Percentiles rank a stretch among this genome's conserved stretches.
phyloP scores from a whole-genome alignment of 495 filamentous ascomycete species.

The Letharia columbiana region DNA sequence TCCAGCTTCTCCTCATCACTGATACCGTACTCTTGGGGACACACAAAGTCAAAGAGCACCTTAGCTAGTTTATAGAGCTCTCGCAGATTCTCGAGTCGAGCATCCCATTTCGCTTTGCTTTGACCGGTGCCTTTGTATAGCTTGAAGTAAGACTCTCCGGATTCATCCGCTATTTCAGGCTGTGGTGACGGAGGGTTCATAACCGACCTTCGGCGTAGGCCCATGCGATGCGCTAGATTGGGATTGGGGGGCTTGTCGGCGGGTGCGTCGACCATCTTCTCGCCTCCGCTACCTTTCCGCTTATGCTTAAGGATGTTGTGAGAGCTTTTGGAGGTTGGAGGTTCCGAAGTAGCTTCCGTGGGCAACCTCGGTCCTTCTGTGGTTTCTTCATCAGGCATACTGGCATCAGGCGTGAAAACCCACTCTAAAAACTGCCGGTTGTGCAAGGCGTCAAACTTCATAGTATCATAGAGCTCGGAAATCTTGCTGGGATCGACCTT shows the following conservation, averaged over 20 bases:
- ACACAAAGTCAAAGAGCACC: slow-evolving; percentile 95
- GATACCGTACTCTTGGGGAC: slow-evolving; percentile 96
- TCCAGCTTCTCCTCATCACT: slow-evolving; percentile 90
- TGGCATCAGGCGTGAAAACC: slow-evolving; percentile 79
- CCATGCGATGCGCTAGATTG: slow-evolving; percentile 41
- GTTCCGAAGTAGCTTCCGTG: slow-evolving; percentile 24
- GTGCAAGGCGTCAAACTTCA: slow-evolving; percentile 98
- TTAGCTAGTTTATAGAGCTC: slow-evolving; percentile 91
- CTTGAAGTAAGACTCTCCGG: slow-evolving; percentile 70
- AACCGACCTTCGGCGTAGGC: slow-evolving; percentile 37
- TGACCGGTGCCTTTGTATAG: slow-evolving; percentile 69
- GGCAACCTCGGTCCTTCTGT: slow-evolving; percentile 27
- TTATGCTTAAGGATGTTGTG: slow-evolving; percentile 12
- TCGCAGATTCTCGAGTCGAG: slow-evolving; percentile 73
- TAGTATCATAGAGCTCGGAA: slow-evolving; percentile 94
- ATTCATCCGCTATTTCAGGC: slow-evolving; percentile 36
- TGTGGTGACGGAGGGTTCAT: slow-evolving; percentile 40
- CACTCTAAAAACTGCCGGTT: slow-evolving; percentile 96
- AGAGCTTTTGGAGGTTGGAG: slow-evolving; percentile 5
- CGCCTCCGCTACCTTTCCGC: slow-evolving; percentile 18
- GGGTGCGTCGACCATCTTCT: slow-evolving; percentile 31
- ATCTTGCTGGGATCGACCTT: slow-evolving; percentile 98
- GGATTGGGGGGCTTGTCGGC: slow-evolving; percentile 26
- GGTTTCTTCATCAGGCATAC: slow-evolving; percentile 54
- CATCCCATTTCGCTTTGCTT: slow-evolving; percentile 75